Evolutionary conservation across 1,284 basidiomycete genomes (phyloP).

Genomic region (Sanguinoderma infundibulare): DNA sequence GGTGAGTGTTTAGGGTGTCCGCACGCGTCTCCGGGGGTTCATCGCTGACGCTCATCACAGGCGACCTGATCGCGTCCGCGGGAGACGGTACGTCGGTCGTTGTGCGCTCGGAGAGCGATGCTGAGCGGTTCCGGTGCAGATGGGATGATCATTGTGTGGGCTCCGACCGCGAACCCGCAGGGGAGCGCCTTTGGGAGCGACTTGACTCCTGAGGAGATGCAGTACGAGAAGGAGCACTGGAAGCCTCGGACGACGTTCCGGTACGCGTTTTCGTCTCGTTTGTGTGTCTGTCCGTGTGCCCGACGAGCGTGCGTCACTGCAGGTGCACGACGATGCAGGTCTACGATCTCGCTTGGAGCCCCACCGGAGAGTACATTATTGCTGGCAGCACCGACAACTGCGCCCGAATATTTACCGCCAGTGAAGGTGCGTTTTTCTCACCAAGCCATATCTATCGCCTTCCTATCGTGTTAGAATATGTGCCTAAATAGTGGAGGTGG

Average conservation of each 20-base stretch:
- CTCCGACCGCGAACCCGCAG: constrained; percentile 77
- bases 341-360: constrained; percentile 98
- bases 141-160: constrained; percentile 97
- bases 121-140: constrained; percentile 53
- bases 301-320: neutral
- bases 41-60: constrained; percentile 43
- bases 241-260: constrained; percentile 88
- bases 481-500: too few species aligned
- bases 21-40: constrained; percentile 12
- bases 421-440: constrained; percentile 61
- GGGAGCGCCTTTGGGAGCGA: constrained; percentile 79
- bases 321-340: constrained; percentile 92
- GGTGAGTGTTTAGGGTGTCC: constrained; percentile 53
- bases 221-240: constrained; percentile 96
- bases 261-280: constrained; percentile 43
- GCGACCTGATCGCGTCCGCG: constrained; percentile 89
- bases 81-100: constrained; percentile 78
- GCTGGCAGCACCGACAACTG: constrained; percentile 97
- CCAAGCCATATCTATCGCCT: neutral
- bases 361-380: constrained; percentile 91
- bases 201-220: constrained; percentile 74
- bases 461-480: neutral
- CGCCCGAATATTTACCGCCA: constrained; percentile 81
- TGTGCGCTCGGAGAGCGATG: constrained; percentile 2
- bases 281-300: neutral